A percentile compares a stretch with the other conserved stretches of the same genome.
Conservation (phyloP, 2,329 filamentous ascomycete species). For the Stemphylium beticola region DNA sequence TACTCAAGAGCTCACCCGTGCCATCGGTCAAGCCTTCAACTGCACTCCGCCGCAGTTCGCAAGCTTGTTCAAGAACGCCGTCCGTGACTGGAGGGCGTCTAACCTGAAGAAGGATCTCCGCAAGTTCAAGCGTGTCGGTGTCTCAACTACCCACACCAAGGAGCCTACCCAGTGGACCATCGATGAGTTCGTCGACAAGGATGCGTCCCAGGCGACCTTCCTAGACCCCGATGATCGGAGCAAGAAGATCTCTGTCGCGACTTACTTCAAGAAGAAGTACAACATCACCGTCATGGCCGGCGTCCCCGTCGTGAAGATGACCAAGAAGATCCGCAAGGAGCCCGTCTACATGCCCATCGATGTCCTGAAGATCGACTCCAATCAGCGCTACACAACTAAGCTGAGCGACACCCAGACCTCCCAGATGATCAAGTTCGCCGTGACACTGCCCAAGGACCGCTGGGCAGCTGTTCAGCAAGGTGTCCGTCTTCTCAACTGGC, state of each 20-base stretch:
- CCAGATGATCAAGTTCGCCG: slow-evolving; percentile 91
- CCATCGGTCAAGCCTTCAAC: slow-evolving; percentile 43
- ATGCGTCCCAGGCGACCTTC: slow-evolving; percentile 54
- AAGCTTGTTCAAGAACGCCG: slow-evolving; percentile 24
- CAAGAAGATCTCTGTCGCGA: slow-evolving; percentile 58
- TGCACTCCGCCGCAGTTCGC: slow-evolving; percentile 29
- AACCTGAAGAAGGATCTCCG: slow-evolving; percentile 47
- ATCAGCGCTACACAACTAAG: slow-evolving; percentile 66
- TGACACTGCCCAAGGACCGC: slow-evolving; percentile 75
- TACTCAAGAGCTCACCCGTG: slow-evolving; percentile 41
- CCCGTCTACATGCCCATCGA: slow-evolving; percentile 64
- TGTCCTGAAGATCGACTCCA: slow-evolving; percentile 57
- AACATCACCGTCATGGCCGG: slow-evolving; percentile 55
- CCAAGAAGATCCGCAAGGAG: slow-evolving; percentile 53
- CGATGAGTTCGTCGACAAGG: slow-evolving; percentile 54
- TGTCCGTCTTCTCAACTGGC: slow-evolving; percentile 71
- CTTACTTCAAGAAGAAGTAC: slow-evolving; percentile 63
- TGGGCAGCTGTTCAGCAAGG: slow-evolving; percentile 70
- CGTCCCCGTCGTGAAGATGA: slow-evolving; percentile 66
- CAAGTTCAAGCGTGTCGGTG: slow-evolving; percentile 51
- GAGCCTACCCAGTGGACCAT: slow-evolving; percentile 58
- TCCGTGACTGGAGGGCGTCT: slow-evolving; percentile 34
- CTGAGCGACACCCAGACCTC: slow-evolving; percentile 70
- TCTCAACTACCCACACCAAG: slow-evolving; percentile 49
- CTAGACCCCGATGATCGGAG: slow-evolving; percentile 69